A percentile compares a stretch with the other conserved stretches of the same genome.
These are phyloP conservation scores for Passalora sequoiae DNA, from an alignment of 2,329 filamentous ascomycete species.

Conservation along the genomic window DNA sequence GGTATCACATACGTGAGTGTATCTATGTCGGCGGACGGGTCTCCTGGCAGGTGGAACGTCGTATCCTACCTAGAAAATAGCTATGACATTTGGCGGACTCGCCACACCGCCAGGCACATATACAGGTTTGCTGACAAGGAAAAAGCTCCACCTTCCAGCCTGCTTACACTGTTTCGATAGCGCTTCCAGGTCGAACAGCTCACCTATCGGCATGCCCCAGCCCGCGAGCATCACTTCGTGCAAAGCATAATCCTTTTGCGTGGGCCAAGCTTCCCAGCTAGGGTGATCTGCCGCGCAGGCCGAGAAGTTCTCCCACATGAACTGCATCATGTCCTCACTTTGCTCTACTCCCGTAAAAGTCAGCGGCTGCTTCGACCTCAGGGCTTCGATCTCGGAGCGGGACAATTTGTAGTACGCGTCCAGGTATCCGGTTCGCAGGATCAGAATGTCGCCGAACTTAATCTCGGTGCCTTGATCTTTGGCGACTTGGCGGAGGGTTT, in stretches of 20 bases:
- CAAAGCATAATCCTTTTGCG: slow-evolving; percentile 33
- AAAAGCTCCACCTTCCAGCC: slow-evolving; percentile 43
- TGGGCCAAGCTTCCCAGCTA: slow-evolving; percentile 37
- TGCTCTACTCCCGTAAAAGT: slow-evolving; percentile 47
- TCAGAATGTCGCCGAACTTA: slow-evolving; percentile 53
- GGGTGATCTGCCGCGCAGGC: slow-evolving; percentile 38
- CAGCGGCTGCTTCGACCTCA: slow-evolving; percentile 38
- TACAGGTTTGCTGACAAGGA: slow-evolving; percentile 45
- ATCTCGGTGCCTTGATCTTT: slow-evolving; percentile 46
- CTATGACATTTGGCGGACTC: slow-evolving; percentile 38
- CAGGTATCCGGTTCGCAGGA: slow-evolving; percentile 49
- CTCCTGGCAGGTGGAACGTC: no score
- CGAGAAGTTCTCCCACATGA: slow-evolving; percentile 38
- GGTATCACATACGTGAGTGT: no score
- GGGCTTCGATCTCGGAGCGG: slow-evolving; percentile 34
- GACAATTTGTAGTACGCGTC: slow-evolving; percentile 37
- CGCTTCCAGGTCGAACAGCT: slow-evolving; percentile 47
- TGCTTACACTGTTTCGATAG: slow-evolving; percentile 40
- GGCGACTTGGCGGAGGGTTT: slow-evolving; percentile 42
- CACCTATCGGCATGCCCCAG: slow-evolving; percentile 50
- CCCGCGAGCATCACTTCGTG: slow-evolving; percentile 48
- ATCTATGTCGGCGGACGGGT: no score
- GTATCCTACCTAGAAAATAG: slow-evolving; percentile 34
- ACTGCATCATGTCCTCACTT: slow-evolving; percentile 43
- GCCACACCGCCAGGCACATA: slow-evolving; percentile 41